phyloP scores from a whole-genome alignment of 768 basidiomycete genomes.

The Rickenella mellea region DNA sequence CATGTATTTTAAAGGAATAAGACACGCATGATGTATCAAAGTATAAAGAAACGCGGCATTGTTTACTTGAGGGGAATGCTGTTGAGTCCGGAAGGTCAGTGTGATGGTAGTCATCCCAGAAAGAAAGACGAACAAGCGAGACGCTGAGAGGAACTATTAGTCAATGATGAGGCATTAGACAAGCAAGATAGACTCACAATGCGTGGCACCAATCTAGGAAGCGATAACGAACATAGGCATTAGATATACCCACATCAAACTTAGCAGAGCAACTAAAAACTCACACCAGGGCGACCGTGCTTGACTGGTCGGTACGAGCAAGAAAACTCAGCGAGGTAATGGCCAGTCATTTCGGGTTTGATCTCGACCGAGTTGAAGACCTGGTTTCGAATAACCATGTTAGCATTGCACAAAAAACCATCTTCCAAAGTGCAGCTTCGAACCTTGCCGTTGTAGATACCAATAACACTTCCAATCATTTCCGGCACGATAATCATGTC shows the following conservation, averaged over 20 bases:
- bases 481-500: slow-evolving; percentile 99
- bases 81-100: slow-evolving; percentile 11
- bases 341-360: slow-evolving; percentile 99
- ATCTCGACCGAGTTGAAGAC: slow-evolving; percentile 96
- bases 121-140: slow-evolving; percentile 54
- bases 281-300: slow-evolving; percentile 98
- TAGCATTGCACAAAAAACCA: background rate
- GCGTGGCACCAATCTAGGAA: slow-evolving; percentile 76
- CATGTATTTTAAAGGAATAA: too few relatives aligned
- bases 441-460: slow-evolving; percentile 98
- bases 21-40: too few relatives aligned
- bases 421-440: background rate
- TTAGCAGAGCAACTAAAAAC: slow-evolving; percentile 21
- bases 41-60: too few relatives aligned
- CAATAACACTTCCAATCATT: slow-evolving; percentile 98
- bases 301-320: slow-evolving; percentile 98
- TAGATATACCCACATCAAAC: slow-evolving; percentile 2
- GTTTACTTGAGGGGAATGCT: slow-evolving; percentile 97
- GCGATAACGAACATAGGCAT: slow-evolving; percentile 5
- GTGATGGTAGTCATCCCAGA: background rate
- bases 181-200: slow-evolving; percentile 48
- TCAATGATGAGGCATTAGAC: slow-evolving; percentile 5
- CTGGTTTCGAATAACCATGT: slow-evolving; percentile 23
- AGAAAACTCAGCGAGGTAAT: slow-evolving; percentile 97
- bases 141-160: slow-evolving; percentile 34